phyloP scores from a whole-genome alignment of 2,329 filamentous ascomycete species.

The Mollisiaceae sp. region DNA sequence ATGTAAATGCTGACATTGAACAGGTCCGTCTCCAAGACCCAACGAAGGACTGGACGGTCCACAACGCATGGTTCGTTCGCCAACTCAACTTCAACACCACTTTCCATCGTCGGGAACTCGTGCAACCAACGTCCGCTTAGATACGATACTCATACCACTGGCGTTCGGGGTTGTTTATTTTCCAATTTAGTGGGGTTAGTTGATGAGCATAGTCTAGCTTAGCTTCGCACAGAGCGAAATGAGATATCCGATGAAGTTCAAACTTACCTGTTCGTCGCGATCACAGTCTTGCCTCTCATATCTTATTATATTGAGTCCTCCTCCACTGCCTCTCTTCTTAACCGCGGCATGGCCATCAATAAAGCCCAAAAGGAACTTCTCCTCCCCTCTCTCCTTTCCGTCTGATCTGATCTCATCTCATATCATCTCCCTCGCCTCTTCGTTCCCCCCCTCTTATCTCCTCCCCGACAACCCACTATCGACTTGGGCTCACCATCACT shows the following conservation, averaged over 20 bases:
- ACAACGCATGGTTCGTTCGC: constrained; percentile 69
- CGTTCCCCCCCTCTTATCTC: too few species aligned
- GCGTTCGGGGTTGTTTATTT: background rate
- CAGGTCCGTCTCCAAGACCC: constrained; percentile 61
- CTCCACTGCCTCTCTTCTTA: background rate
- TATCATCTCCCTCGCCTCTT: too few species aligned
- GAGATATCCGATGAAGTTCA: background rate
- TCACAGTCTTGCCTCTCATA: background rate
- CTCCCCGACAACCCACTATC: too few species aligned
- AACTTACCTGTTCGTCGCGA: background rate
- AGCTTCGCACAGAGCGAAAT: background rate
- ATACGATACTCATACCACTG: background rate
- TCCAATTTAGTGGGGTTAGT: background rate
- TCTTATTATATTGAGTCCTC: too few species aligned
- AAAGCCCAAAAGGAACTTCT: too few species aligned
- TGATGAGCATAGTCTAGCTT: background rate
- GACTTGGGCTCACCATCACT: too few species aligned
- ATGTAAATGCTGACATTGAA: constrained; percentile 15
- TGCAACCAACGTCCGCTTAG: constrained; percentile 23
- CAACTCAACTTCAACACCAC: constrained; percentile 56
- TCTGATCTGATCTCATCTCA: too few species aligned
- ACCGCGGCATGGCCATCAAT: background rate
- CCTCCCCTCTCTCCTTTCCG: too few species aligned
- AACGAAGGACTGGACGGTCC: constrained; percentile 59
- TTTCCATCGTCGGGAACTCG: constrained; percentile 35